Percentiles rank a stretch among this genome's conserved stretches.
Evolutionary conservation across 2,329 filamentous ascomycete species (phyloP).

Genomic region (Basipetospora chlamydospora): DNA sequence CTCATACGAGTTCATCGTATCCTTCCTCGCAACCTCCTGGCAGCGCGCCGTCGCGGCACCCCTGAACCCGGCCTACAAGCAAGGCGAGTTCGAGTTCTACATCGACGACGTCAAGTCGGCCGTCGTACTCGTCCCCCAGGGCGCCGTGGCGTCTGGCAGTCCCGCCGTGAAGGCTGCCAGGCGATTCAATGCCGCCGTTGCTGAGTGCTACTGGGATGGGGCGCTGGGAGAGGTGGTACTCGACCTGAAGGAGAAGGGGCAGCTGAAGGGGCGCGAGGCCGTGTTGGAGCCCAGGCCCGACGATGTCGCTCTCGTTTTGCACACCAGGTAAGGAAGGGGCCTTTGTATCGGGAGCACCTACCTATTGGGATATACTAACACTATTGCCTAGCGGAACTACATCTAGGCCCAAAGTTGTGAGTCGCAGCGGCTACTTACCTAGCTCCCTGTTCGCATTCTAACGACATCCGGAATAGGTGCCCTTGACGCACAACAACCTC

Average conservation of each 20-base stretch:
- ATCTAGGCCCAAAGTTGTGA: conserved; percentile 67
- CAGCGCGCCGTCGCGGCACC: conserved; percentile 73
- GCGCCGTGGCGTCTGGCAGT: conserved; percentile 49
- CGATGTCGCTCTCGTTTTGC: conserved; percentile 67
- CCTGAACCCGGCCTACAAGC: conserved; percentile 80
- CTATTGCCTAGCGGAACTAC: conserved; percentile 50
- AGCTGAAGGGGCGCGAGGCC: conserved; percentile 34
- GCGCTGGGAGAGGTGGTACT: conserved; percentile 50
- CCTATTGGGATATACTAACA: too few species aligned
- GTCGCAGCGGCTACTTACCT: conserved; percentile 12
- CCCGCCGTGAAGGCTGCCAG: conserved; percentile 63
- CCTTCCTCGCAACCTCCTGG: conserved; percentile 75
- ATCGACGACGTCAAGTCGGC: conserved; percentile 76
- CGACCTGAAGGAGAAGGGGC: conserved; percentile 64
- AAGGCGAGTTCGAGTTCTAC: conserved; percentile 84
- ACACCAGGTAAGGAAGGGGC: conserved; percentile 41
- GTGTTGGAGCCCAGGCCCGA: conserved; percentile 46
- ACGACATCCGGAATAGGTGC: conserved; percentile 32
- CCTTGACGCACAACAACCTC: conserved; percentile 68
- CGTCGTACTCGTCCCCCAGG: conserved; percentile 60
- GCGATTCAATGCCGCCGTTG: conserved; percentile 71
- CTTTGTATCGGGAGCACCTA: conserved; percentile 3
- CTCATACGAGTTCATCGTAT: conserved; percentile 77
- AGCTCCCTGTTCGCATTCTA: not conserved
- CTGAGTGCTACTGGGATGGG: conserved; percentile 71